Conservation (phyloP, 345 rosid species). For the Eucalyptus leucophloia region DNA sequence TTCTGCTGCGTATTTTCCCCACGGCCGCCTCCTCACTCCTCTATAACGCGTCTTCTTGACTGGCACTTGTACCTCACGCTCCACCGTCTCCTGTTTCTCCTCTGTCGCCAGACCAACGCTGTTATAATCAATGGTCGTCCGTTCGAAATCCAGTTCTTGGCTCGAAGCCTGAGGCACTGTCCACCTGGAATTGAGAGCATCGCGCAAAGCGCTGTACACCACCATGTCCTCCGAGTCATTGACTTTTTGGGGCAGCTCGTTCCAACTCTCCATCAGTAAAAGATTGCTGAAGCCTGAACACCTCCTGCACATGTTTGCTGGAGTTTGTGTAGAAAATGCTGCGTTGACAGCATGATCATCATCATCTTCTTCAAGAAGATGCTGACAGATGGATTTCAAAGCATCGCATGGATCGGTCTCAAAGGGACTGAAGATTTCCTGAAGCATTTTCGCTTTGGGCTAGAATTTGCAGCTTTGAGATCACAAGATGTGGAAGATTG, state of each 20-base stretch:
- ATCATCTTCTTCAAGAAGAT: neutral
- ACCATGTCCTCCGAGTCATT: slow-evolving; percentile 27
- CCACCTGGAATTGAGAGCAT: slow-evolving; percentile 15
- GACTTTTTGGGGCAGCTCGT: slow-evolving; percentile 13
- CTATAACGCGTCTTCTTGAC: slow-evolving; percentile 1
- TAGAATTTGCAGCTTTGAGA: neutral
- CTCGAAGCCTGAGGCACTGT: neutral
- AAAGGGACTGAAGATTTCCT: neutral
- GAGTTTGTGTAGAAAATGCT: neutral
- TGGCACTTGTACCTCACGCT: neutral
- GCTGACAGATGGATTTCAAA: neutral
- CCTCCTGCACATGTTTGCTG: neutral
- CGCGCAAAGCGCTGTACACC: slow-evolving; percentile 13
- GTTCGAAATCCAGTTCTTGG: neutral
- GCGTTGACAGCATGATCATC: neutral
- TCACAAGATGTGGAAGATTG: neutral
- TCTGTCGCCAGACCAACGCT: neutral
- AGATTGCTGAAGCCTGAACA: slow-evolving; percentile 16
- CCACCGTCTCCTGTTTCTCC: neutral
- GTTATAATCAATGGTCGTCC: neutral
- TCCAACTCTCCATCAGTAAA: slow-evolving; percentile 20
- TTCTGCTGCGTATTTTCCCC: slow-evolving; percentile 37
- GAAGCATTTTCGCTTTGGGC: neutral
- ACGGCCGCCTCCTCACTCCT: slow-evolving; percentile 34
- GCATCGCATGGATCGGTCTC: neutral